phyloP scores from a whole-genome alignment of 495 filamentous ascomycete genomes.

The Evansstolkia leycettana region DNA sequence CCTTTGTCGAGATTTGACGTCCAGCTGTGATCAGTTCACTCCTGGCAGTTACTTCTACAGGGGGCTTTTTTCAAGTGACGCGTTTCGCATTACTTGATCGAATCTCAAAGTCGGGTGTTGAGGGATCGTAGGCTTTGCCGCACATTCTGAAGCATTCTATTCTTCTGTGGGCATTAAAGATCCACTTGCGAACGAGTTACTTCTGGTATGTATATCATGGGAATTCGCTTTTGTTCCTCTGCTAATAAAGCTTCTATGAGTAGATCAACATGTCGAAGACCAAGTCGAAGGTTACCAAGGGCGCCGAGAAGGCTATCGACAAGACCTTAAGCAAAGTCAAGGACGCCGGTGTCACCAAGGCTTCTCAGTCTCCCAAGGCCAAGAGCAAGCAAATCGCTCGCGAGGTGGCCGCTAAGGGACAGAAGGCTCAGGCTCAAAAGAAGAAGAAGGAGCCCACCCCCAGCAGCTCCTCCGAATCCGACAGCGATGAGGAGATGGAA shows the following conservation, averaged over 20 bases:
- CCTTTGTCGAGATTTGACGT: constrained; percentile 11
- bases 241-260: constrained; percentile 13
- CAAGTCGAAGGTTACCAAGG: constrained; percentile 31
- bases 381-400: constrained; percentile 40
- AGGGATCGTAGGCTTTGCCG: constrained; percentile 32
- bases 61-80: constrained; percentile 15
- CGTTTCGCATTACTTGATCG: constrained; percentile 1
- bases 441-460: constrained; percentile 39
- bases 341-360: constrained; percentile 38
- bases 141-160: constrained; percentile 18
- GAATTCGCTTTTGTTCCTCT: too few relatives aligned
- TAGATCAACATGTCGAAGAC: constrained; percentile 42
- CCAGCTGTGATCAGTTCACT: constrained; percentile 23
- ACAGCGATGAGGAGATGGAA: constrained; percentile 29
- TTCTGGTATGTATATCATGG: too few relatives aligned
- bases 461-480: constrained; percentile 34
- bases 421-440: constrained; percentile 23
- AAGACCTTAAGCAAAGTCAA: constrained; percentile 42
- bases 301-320: constrained; percentile 29
- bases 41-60: constrained; percentile 19
- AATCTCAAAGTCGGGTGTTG: constrained; percentile 25
- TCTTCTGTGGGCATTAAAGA: background rate
- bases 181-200: too few relatives aligned
- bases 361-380: constrained; percentile 33
- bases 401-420: constrained; percentile 29